These are phyloP conservation scores for Phoenix roebelenii DNA, from an alignment of 176 grass and related monocot genomes.

Conservation along the genomic window DNA sequence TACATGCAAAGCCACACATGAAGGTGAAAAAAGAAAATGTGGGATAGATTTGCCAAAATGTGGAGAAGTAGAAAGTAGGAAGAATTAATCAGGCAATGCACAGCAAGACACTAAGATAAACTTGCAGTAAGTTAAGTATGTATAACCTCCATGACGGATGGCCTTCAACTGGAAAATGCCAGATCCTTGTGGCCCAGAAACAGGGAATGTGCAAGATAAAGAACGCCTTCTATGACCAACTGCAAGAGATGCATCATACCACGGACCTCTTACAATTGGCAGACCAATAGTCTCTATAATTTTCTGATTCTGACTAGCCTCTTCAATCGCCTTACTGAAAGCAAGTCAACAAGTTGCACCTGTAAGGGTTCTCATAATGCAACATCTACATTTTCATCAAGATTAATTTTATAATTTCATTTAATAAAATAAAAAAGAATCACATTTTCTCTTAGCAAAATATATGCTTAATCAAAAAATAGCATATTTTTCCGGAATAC, in stretches of 20 bases:
- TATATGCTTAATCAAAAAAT: too few relatives aligned
- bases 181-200: constrained; percentile 70
- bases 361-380: not conserved
- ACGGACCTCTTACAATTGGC: constrained; percentile 72
- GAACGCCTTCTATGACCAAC: constrained; percentile 55
- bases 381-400: not conserved
- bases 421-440: too few relatives aligned
- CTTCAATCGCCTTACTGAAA: constrained; percentile 69
- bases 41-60: too few relatives aligned
- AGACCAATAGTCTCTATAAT: constrained; percentile 56
- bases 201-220: constrained; percentile 80
- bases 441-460: too few relatives aligned
- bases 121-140: not conserved
- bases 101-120: not conserved
- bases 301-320: constrained; percentile 42
- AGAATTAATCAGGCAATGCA: not conserved
- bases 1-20: too few relatives aligned
- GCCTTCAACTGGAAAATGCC: constrained; percentile 66
- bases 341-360: not conserved
- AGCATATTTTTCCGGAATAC: too few relatives aligned
- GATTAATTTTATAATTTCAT: not conserved
- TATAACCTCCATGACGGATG: constrained; percentile 50
- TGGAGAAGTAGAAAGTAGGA: not conserved
- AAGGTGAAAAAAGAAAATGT: too few relatives aligned
- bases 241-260: constrained; percentile 72